Conservation (phyloP, 75 land plant species). For the Azolla pinnata region DNA sequence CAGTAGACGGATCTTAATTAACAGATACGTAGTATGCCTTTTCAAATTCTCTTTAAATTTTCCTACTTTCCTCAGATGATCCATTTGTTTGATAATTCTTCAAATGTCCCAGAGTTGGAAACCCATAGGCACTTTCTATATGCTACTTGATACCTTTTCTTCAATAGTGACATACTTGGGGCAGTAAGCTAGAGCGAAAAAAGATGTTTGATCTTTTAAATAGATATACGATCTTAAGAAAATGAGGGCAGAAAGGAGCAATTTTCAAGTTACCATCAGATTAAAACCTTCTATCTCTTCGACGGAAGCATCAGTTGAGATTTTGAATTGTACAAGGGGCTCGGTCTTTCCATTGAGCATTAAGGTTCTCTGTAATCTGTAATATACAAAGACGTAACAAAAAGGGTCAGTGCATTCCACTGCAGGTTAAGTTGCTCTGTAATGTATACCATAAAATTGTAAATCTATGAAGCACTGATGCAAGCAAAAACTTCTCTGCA, state of each 20-base stretch:
- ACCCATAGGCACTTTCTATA: background rate
- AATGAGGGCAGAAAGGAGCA: background rate
- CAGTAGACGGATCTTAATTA: too few species aligned
- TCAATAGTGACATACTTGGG: background rate
- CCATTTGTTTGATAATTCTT: background rate
- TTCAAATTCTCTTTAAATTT: too few species aligned
- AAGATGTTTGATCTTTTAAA: too few species aligned
- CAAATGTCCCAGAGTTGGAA: background rate
- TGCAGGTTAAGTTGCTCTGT: too few species aligned
- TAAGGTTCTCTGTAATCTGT: background rate
- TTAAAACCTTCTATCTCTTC: constrained; percentile 3
- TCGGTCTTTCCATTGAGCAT: background rate
- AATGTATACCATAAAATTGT: background rate
- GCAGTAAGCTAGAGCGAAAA: too few species aligned
- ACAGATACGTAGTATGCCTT: too few species aligned
- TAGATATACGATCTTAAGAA: too few species aligned
- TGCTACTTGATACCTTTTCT: background rate
- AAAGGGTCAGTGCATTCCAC: background rate
- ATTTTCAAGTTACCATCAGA: background rate
- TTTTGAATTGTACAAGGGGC: background rate
- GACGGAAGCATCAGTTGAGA: background rate
- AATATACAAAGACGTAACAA: background rate
- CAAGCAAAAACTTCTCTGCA: background rate
- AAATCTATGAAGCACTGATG: background rate
- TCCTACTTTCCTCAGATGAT: too few species aligned